Evolutionary conservation across 805 yeast genomes (phyloP), one percentile per base, ranked within the genome.

Genomic region (Yamadazyma ubonensis): DNA sequence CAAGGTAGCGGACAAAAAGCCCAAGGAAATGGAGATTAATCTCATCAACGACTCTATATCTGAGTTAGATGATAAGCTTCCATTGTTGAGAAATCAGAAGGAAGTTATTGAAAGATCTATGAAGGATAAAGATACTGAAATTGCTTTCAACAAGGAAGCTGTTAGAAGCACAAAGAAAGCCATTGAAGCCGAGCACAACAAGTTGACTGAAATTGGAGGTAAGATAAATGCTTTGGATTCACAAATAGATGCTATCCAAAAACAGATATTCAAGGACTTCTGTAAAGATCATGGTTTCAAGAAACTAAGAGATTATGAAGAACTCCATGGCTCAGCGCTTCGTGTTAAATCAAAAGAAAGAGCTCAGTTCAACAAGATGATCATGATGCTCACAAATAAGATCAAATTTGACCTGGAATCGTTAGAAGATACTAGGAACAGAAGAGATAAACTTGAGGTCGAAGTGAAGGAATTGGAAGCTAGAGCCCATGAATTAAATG

Each of bases 221-320:
- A 51, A 62, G 14, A 57, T 71, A 11, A 36, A 48, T 1, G 46
- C 51, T 0, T 49, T 54, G 7, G 34, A 51, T 34, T 5, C 38
- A 6, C 46, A 60, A 29, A 49, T 55, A 10, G 50, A 33, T 7
- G 26, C 20, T 1, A 52, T 80, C 6, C 81, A 79, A 46, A 48
- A 59, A 2, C 54, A 57, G 3, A 59, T 80, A 3, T 85, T 79
- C 53, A 34, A 55, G 7, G 71, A 58, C 0, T 85, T 89, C 54
- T 82, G 90, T 41, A 39, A 54, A 1, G 67, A 61, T 41, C 61
- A 81, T 38, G 78, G 79, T 0, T 78, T 87, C 50, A 56, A 63
- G 6, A 60, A 59, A 45, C 78, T 88, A 28, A 67, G 72, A 33
- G 88, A 83, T 23, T 89, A 84, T 55, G 96, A 89, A 56, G 67